Evolutionary conservation across 2,329 filamentous ascomycete genomes (phyloP).

Genomic region (Aschersonia sp.): DNA sequence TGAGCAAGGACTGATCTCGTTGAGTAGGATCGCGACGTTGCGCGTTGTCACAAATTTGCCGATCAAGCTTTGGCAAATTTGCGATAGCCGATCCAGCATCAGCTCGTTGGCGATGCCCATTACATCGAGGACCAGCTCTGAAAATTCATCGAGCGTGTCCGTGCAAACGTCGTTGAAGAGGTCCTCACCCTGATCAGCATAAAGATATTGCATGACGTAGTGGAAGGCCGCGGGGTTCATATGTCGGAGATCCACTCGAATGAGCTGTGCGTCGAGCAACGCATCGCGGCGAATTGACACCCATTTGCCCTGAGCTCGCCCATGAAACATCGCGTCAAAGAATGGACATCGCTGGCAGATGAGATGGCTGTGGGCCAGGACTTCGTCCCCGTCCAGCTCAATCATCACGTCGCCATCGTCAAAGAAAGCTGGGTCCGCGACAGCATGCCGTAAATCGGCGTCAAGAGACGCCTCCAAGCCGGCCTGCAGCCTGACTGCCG

Average conservation of each 20-base stretch:
- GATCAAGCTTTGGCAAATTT: constrained; percentile 75
- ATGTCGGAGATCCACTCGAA: constrained; percentile 72
- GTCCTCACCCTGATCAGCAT: constrained; percentile 66
- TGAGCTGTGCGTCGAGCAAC: constrained; percentile 19
- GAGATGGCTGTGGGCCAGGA: constrained; percentile 62
- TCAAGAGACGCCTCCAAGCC: constrained; percentile 49
- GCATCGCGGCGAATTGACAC: constrained; percentile 51
- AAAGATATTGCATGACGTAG: constrained; percentile 68
- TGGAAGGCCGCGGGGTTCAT: constrained; percentile 59
- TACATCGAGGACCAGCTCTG: constrained; percentile 81
- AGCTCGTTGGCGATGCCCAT: constrained; percentile 84
- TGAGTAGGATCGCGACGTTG: constrained; percentile 75
- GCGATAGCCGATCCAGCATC: constrained; percentile 82
- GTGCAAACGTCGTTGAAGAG: constrained; percentile 67
- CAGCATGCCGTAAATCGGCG: constrained; percentile 54
- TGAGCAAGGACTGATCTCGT: constrained; percentile 71
- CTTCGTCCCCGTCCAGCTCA: constrained; percentile 59
- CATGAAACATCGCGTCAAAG: constrained; percentile 79
- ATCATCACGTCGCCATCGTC: constrained; percentile 67
- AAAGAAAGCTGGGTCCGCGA: constrained; percentile 56
- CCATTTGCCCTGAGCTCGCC: constrained; percentile 78
- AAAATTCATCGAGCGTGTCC: constrained; percentile 64
- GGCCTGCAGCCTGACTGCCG: constrained; percentile 61
- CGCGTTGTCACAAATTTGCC: constrained; percentile 73
- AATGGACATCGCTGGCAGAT: constrained; percentile 80